A percentile compares a stretch with the other conserved stretches of the same genome.
Conservation (phyloP, 2,329 filamentous ascomycete species). For the Colletotrichum sp. region DNA sequence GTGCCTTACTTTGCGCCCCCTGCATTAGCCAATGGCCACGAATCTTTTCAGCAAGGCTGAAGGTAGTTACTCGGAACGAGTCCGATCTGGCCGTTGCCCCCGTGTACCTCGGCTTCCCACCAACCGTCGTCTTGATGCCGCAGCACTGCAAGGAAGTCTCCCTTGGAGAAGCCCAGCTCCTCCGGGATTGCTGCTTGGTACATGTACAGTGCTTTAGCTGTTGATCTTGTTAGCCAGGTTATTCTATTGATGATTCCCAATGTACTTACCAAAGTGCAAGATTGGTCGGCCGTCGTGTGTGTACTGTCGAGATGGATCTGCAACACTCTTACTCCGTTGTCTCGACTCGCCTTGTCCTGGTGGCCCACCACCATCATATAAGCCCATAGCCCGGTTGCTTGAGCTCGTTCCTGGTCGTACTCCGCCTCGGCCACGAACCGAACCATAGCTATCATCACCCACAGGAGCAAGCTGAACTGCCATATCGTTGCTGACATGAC, state of each 20-base stretch:
- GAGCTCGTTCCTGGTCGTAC: slow-evolving; percentile 50
- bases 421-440: slow-evolving; percentile 55
- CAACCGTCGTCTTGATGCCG: slow-evolving; percentile 96
- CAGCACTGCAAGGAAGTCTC: slow-evolving; percentile 87
- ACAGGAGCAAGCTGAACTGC: slow-evolving; percentile 70
- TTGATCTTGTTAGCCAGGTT: slow-evolving; percentile 24
- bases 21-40: not conserved
- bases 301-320: slow-evolving; percentile 80
- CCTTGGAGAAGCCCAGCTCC: slow-evolving; percentile 90
- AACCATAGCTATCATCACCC: slow-evolving; percentile 64
- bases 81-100: slow-evolving; percentile 62
- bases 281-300: slow-evolving; percentile 88
- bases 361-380: slow-evolving; percentile 56
- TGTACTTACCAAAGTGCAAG: slow-evolving; percentile 86
- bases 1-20: not conserved
- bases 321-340: slow-evolving; percentile 81
- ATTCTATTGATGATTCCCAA: not conserved
- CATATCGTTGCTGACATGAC: slow-evolving; percentile 61
- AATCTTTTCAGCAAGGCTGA: slow-evolving; percentile 49
- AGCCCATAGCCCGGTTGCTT: slow-evolving; percentile 52
- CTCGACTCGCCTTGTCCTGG: slow-evolving; percentile 44
- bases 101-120: slow-evolving; percentile 97
- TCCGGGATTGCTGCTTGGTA: slow-evolving; percentile 96
- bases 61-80: slow-evolving; percentile 74
- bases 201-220: slow-evolving; percentile 91